phyloP scores from a whole-genome alignment of 2,329 filamentous ascomycete genomes.

The Colletotrichum australisinense region DNA sequence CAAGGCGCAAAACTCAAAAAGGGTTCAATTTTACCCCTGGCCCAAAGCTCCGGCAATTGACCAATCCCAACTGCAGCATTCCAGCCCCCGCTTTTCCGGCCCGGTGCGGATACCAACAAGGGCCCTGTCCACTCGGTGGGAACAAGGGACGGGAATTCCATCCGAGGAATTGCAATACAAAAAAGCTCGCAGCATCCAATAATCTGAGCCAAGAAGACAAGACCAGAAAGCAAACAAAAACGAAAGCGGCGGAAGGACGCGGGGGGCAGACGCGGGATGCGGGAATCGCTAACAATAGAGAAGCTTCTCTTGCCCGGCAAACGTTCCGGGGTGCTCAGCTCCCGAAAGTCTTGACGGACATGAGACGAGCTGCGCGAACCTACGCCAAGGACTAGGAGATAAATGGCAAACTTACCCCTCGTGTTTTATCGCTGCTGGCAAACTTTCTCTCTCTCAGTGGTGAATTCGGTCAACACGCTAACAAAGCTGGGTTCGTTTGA shows the following conservation, averaged over 20 bases:
- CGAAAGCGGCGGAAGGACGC: not conserved
- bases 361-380: not conserved
- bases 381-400: not conserved
- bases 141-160: slow-evolving; percentile 21
- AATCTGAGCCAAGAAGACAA: not conserved
- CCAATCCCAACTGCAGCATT: slow-evolving; percentile 14
- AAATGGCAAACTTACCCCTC: not conserved
- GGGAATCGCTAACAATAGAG: not conserved
- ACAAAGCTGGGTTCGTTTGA: too few species aligned
- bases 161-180: not conserved
- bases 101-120: slow-evolving; percentile 26
- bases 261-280: too few species aligned
- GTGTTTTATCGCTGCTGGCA: not conserved
- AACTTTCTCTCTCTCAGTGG: too few species aligned
- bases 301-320: not conserved
- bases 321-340: not conserved
- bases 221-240: not conserved
- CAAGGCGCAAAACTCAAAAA: not conserved
- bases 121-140: slow-evolving; percentile 5
- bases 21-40: slow-evolving; percentile 10
- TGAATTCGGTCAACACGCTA: too few species aligned
- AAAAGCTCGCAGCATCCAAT: not conserved
- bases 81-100: slow-evolving; percentile 8
- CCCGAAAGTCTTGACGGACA: not conserved
- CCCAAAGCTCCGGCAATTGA: slow-evolving; percentile 10